Conservation (phyloP, 441 rosid species). For the Melastoma candidum region DNA sequence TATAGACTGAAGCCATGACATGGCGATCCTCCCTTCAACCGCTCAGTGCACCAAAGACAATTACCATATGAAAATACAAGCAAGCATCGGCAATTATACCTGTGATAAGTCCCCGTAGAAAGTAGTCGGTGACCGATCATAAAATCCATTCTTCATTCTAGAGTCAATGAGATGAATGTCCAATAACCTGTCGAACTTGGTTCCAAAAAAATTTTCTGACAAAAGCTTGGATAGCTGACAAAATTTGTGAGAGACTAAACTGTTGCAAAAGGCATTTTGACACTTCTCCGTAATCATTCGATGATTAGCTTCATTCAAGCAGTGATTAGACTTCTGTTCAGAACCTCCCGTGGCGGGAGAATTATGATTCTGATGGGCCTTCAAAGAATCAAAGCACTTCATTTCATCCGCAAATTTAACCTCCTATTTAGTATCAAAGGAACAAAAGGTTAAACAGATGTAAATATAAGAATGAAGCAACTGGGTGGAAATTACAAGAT, state of each 20-base stretch:
- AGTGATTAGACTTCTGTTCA: constrained; percentile 28
- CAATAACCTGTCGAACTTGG: constrained; percentile 40
- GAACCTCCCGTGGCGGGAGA: constrained; percentile 29
- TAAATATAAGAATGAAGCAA: neutral
- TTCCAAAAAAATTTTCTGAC: constrained; percentile 57
- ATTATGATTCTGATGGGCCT: constrained; percentile 19
- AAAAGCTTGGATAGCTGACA: constrained; percentile 59
- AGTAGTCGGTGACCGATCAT: constrained; percentile 53
- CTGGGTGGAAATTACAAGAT: neutral
- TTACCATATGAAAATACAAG: too few relatives aligned
- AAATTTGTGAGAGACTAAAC: constrained; percentile 64
- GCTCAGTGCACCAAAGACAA: too few relatives aligned
- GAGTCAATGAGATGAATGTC: constrained; percentile 42
- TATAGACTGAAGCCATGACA: constrained; percentile 9
- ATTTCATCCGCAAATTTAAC: constrained; percentile 24
- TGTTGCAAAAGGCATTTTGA: constrained; percentile 49
- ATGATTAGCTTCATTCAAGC: constrained; percentile 24
- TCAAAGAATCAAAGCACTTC: constrained; percentile 22
- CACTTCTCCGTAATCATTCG: constrained; percentile 42
- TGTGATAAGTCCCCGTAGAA: constrained; percentile 50
- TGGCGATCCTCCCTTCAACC: neutral
- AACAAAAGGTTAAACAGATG: neutral
- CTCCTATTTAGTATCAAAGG: constrained; percentile 27
- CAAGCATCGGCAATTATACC: constrained; percentile 30
- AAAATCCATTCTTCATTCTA: constrained; percentile 71